Conservation (phyloP, 371 early-diverging fungal species). For the Lichtheimia ornata region DNA sequence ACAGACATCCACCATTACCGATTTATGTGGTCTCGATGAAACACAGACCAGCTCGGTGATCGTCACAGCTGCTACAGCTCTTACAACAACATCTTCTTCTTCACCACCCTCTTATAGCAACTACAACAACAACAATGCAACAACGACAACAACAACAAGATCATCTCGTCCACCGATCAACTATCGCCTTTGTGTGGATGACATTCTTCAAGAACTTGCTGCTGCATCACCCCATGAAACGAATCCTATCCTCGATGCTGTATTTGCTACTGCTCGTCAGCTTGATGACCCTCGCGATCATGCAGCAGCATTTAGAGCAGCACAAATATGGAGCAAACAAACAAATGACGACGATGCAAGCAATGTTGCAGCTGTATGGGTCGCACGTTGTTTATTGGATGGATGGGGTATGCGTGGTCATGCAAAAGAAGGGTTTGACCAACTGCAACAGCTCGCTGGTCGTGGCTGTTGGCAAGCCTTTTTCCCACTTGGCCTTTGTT, state of each 20-base stretch:
- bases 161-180: too few relatives aligned
- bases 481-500: constrained; percentile 42
- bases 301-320: constrained; percentile 32
- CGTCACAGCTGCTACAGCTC: not conserved
- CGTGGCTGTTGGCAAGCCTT: constrained; percentile 40
- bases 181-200: not conserved
- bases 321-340: constrained; percentile 27
- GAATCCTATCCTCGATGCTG: constrained; percentile 13
- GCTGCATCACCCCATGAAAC: constrained; percentile 7
- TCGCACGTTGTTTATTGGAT: constrained; percentile 42
- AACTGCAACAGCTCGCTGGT: constrained; percentile 30
- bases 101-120: not conserved
- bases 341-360: constrained; percentile 21
- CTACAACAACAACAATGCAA: constrained; percentile 7
- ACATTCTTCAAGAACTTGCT: not conserved
- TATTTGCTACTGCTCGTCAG: constrained; percentile 22
- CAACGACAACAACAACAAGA: constrained; percentile 3
- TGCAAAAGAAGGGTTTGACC: constrained; percentile 28
- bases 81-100: not conserved
- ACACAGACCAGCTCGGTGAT: not conserved
- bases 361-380: constrained; percentile 34
- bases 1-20: not conserved
- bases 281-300: constrained; percentile 23
- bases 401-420: constrained; percentile 43
- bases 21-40: constrained; percentile 1